A percentile compares a stretch with the other conserved stretches of the same genome.
Conservation (phyloP, 768 basidiomycete species). For the Tylopilus sp. region DNA sequence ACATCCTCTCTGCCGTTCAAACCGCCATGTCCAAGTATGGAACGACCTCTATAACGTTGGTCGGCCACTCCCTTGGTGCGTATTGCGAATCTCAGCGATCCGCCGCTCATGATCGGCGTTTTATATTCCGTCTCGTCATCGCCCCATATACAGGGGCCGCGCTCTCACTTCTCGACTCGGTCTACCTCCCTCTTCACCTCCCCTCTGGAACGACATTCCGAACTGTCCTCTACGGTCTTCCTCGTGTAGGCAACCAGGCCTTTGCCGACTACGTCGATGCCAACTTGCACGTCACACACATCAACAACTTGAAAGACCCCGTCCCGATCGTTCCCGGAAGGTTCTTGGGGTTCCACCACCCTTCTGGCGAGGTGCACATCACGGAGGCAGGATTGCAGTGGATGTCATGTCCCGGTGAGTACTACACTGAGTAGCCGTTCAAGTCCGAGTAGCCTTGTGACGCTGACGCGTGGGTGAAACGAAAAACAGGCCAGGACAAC, state of each 20-base stretch:
- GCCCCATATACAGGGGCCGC: slow-evolving; percentile 28
- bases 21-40: slow-evolving; percentile 33
- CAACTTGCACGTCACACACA: slow-evolving; percentile 42
- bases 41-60: slow-evolving; percentile 37
- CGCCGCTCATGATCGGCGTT: not conserved
- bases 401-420: slow-evolving; percentile 48
- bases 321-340: slow-evolving; percentile 33
- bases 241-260: slow-evolving; percentile 49
- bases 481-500: slow-evolving; percentile 56
- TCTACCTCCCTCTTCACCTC: slow-evolving; percentile 35
- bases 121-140: not conserved
- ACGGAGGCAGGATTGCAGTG: slow-evolving; percentile 44
- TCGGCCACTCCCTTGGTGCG: slow-evolving; percentile 43
- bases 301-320: slow-evolving; percentile 47
- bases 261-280: slow-evolving; percentile 56
- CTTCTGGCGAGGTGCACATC: slow-evolving; percentile 42
- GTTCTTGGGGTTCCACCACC: slow-evolving; percentile 39
- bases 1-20: slow-evolving; percentile 41
- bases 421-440: slow-evolving; percentile 30
- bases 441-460: not conserved
- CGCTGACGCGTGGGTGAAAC: not conserved
- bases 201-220: slow-evolving; percentile 27
- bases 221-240: slow-evolving; percentile 33
- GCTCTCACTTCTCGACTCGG: slow-evolving; percentile 32
- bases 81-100: not conserved